Evolutionary conservation across 1,284 basidiomycete genomes (phyloP).

Genomic region (Blastosporella zonata): DNA sequence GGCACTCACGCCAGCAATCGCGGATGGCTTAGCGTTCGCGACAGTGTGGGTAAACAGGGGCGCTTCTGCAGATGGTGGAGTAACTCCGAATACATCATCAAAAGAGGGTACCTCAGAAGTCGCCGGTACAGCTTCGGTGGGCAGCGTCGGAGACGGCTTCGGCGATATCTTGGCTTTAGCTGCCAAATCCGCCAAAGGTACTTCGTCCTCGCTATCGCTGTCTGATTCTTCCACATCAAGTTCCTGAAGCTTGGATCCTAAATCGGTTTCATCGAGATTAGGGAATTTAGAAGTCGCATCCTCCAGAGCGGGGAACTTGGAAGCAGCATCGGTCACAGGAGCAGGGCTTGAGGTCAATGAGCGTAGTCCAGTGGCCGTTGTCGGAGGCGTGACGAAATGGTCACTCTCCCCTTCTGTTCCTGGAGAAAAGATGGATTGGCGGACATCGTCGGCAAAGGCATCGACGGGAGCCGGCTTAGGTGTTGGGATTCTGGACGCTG

Average conservation of each 20-base stretch:
- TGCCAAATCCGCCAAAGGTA: slow-evolving; percentile 37
- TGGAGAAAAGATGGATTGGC: slow-evolving; percentile 26
- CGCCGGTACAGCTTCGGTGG: slow-evolving; percentile 24
- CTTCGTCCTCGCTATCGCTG: slow-evolving; percentile 50
- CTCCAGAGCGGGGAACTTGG: slow-evolving; percentile 47
- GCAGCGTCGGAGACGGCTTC: slow-evolving; percentile 20
- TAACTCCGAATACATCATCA: slow-evolving; percentile 64
- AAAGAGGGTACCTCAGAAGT: slow-evolving; percentile 36
- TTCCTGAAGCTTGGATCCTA: slow-evolving; percentile 56
- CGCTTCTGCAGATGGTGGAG: slow-evolving; percentile 22
- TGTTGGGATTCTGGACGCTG: slow-evolving; percentile 12
- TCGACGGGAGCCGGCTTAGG: slow-evolving; percentile 13
- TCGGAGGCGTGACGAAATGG: slow-evolving; percentile 59
- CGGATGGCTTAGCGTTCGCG: slow-evolving; percentile 26
- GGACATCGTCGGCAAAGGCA: slow-evolving; percentile 18
- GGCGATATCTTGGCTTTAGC: slow-evolving; percentile 21
- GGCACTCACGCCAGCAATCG: slow-evolving; percentile 52
- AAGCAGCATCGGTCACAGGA: slow-evolving; percentile 28
- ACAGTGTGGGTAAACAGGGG: slow-evolving; percentile 8
- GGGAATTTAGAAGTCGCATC: slow-evolving; percentile 30
- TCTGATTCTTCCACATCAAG: slow-evolving; percentile 66
- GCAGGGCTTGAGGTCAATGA: slow-evolving; percentile 22
- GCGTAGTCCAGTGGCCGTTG: slow-evolving; percentile 34
- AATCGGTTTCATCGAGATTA: slow-evolving; percentile 42
- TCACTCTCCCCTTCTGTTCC: slow-evolving; percentile 46